Percentiles rank a stretch among this genome's conserved stretches.
Conservation (phyloP, 768 basidiomycete genomes). For the Tylopilus sp. region DNA sequence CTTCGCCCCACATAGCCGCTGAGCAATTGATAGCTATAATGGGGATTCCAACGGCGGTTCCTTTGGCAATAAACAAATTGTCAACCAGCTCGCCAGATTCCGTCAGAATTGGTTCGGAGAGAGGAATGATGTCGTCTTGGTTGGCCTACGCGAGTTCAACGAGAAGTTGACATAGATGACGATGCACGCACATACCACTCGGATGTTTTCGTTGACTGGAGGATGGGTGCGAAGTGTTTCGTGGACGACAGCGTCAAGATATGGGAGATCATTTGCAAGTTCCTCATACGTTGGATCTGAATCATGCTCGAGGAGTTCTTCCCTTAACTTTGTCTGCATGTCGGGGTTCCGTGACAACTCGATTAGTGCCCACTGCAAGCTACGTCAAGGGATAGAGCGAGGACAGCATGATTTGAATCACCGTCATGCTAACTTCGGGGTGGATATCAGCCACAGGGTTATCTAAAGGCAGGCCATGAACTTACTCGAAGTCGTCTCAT, state of each 20-base stretch:
- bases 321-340: constrained; percentile 50
- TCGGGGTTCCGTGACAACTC: no score
- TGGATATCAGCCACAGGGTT: neutral
- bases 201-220: no score
- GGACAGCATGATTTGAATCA: neutral
- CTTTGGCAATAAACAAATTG: no score
- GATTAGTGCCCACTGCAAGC: no score
- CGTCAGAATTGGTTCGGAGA: no score
- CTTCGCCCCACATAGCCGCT: no score
- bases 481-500: constrained; percentile 24
- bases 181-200: no score
- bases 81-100: constrained; percentile 37
- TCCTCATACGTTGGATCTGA: constrained; percentile 55
- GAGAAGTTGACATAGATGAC: neutral
- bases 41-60: no score
- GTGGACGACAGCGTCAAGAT: no score
- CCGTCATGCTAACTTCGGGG: constrained; percentile 21
- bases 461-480: neutral
- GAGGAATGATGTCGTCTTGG: constrained; percentile 58
- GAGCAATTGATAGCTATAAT: constrained; percentile 48
- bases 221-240: no score
- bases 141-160: constrained; percentile 31
- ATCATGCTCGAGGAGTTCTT: constrained; percentile 43
- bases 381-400: neutral
- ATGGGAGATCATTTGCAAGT: constrained; percentile 46